Evolutionary conservation across 805 yeast genomes (phyloP), one percentile per base, ranked within the genome.

Genomic region (Lipomyces spencermartinsiae): DNA sequence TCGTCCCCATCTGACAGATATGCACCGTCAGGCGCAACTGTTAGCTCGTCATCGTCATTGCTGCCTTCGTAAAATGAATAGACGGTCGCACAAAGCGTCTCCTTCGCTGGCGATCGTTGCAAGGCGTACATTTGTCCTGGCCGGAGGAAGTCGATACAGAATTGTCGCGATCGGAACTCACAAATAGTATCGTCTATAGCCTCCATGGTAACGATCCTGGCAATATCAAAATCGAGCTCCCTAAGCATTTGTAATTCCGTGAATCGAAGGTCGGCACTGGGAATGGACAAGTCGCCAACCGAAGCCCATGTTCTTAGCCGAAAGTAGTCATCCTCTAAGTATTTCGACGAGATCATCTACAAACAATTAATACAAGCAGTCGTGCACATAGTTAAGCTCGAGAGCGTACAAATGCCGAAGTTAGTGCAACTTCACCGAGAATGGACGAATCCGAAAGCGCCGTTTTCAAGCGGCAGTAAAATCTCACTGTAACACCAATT

Each of bases 351-450:
- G 35, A 43, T n/a, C 49, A 43, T 43, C 49, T 43, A 53, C 34
- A 53, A 53, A 10, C 34, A 14, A 5, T 25, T 25, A 31, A 16
- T 31, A 22, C 34, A 25, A 19, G 16, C 56, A 2, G 22, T 2
- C 8, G 34, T 25, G 19, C 10, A 4, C 8, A 14, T 2, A 10
- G 22, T 25, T 16, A 10, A 25, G 16, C 14, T 12, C 54, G 0
- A 49, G n/a, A 8, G 10, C 25, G 29, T 57, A 31, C 60, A 10
- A 57, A 6, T 19, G 60, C 43, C 22, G 60, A 57, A 12, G 25
- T 31, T 16, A 57, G 55, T 10, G 49, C 60, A 19, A 57, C 16
- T 31, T 57, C 60, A 25, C 60, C 60, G 9, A 57, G 34, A 12
- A 31, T 8, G 4, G 43, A 19, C 12, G 35, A 16, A 22, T 39